phyloP scores from a whole-genome alignment of 1,139 yeast genomes.

The Sugiyamaella xylanicola region DNA sequence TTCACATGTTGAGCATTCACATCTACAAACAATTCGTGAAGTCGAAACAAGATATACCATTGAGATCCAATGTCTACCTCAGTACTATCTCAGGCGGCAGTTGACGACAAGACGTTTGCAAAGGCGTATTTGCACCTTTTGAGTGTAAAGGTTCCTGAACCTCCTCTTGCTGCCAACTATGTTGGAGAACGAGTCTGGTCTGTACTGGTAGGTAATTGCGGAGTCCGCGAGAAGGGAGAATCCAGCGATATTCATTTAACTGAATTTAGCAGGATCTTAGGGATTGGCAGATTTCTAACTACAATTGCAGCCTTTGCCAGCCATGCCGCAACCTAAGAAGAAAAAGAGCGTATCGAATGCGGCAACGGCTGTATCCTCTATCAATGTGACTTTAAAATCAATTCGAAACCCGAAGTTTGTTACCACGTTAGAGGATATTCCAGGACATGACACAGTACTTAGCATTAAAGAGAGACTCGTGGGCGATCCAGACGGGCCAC shows the following conservation, averaged over 20 bases:
- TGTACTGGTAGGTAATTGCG: slow-evolving; percentile 10
- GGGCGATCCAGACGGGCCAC: slow-evolving; percentile 35
- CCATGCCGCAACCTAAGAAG: slow-evolving; percentile 29
- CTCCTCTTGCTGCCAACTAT: slow-evolving; percentile 21
- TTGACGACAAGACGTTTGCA: slow-evolving; percentile 23
- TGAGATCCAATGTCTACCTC: slow-evolving; percentile 7
- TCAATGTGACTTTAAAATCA: slow-evolving; percentile 34
- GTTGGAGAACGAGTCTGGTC: slow-evolving; percentile 19
- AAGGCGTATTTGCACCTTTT: slow-evolving; percentile 24
- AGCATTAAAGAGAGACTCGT: slow-evolving; percentile 38
- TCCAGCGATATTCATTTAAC: too few relatives aligned
- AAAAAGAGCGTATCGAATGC: slow-evolving; percentile 21
- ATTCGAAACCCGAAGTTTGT: slow-evolving; percentile 40
- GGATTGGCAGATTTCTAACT: slow-evolving; percentile 7
- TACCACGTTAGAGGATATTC: slow-evolving; percentile 27
- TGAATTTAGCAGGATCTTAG: too few relatives aligned
- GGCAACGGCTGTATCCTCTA: slow-evolving; percentile 12
- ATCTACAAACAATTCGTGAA: too few relatives aligned
- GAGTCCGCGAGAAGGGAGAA: too few relatives aligned
- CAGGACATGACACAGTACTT: slow-evolving; percentile 33
- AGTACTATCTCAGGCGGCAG: slow-evolving; percentile 6
- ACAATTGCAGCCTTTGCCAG: slow-evolving; percentile 20
- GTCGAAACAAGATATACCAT: neutral
- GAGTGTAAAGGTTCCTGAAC: slow-evolving; percentile 19
- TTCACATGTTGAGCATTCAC: too few relatives aligned